Evolutionary conservation across 2,329 filamentous ascomycete species (phyloP).

Genomic region (Aspergillus pseudonomiae): DNA sequence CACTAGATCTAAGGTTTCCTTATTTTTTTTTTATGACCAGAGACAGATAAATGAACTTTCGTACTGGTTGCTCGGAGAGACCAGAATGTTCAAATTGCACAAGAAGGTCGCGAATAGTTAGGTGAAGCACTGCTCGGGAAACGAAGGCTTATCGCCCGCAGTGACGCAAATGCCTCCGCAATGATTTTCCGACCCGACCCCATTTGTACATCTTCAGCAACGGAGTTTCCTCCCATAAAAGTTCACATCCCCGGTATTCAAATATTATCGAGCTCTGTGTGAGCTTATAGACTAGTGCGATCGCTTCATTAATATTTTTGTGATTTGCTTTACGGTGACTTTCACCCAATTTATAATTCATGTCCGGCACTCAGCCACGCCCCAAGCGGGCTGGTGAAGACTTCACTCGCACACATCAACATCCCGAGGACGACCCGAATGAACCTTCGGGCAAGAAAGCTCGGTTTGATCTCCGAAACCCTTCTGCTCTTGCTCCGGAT

Average conservation of each 20-base stretch:
- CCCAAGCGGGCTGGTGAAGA: constrained; percentile 83
- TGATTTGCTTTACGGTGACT: not conserved
- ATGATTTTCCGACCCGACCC: constrained; percentile 47
- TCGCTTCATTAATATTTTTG: no score
- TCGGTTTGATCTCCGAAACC: constrained; percentile 93
- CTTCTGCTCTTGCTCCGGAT: constrained; percentile 85
- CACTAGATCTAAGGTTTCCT: not conserved
- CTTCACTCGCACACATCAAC: constrained; percentile 74
- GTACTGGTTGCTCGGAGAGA: not conserved
- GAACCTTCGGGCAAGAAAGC: constrained; percentile 70
- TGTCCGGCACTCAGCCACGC: constrained; percentile 68
- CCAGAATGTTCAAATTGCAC: not conserved
- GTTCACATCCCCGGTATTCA: not conserved
- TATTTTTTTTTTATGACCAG: not conserved
- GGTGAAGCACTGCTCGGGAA: constrained; percentile 12
- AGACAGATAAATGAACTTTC: not conserved
- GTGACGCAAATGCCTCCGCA: constrained; percentile 43
- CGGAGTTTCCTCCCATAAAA: constrained; percentile 9
- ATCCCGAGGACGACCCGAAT: constrained; percentile 51
- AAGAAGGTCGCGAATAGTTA: not conserved
- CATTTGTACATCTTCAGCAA: constrained; percentile 24
- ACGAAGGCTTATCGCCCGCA: constrained; percentile 24
- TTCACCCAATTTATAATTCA: constrained; percentile 29
- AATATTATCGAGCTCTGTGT: not conserved
- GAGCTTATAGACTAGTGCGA: not conserved